Evolutionary conservation across 2,329 filamentous ascomycete species (phyloP).

Genomic region (Neofusicoccum ribis): DNA sequence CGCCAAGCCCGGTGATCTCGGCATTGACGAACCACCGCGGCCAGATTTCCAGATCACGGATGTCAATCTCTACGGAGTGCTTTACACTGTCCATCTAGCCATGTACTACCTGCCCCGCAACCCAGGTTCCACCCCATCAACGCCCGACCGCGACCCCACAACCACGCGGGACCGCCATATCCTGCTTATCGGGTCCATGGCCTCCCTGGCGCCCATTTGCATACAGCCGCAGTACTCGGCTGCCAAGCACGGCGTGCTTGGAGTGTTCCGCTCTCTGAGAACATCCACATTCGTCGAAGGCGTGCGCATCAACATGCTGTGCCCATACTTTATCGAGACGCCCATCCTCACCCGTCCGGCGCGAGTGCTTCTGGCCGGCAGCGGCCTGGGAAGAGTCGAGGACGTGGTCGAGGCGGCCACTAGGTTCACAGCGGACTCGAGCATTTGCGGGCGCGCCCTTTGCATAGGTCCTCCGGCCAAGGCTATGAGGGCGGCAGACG

Average conservation of each 20-base stretch:
- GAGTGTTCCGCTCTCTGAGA: conserved; percentile 62
- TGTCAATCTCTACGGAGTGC: conserved; percentile 64
- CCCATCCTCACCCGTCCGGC: conserved; percentile 55
- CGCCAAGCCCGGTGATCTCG: conserved; percentile 49
- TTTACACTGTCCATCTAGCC: conserved; percentile 66
- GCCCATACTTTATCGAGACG: conserved; percentile 66
- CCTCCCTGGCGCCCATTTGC: conserved; percentile 49
- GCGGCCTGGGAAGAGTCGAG: conserved; percentile 52
- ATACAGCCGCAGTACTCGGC: conserved; percentile 56
- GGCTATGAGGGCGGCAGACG: conserved; percentile 45
- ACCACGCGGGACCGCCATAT: conserved; percentile 58
- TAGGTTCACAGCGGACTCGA: conserved; percentile 60
- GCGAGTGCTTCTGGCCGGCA: conserved; percentile 58
- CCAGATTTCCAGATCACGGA: conserved; percentile 58
- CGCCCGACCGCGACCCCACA: conserved; percentile 25
- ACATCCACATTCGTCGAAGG: conserved; percentile 50
- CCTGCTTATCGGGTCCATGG: conserved; percentile 64
- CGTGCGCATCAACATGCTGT: conserved; percentile 65
- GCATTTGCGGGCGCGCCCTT: conserved; percentile 58
- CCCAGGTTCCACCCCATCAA: conserved; percentile 39
- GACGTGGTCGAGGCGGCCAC: conserved; percentile 67
- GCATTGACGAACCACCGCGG: conserved; percentile 43
- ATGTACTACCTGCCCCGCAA: conserved; percentile 59
- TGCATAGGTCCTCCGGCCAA: conserved; percentile 59
- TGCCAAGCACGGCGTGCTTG: conserved; percentile 67